Evolutionary conservation across 192 early-diverging fungal species (phyloP), one percentile per base, ranked within the genome.

Genomic region (Rhizoclosmatium globosum): DNA sequence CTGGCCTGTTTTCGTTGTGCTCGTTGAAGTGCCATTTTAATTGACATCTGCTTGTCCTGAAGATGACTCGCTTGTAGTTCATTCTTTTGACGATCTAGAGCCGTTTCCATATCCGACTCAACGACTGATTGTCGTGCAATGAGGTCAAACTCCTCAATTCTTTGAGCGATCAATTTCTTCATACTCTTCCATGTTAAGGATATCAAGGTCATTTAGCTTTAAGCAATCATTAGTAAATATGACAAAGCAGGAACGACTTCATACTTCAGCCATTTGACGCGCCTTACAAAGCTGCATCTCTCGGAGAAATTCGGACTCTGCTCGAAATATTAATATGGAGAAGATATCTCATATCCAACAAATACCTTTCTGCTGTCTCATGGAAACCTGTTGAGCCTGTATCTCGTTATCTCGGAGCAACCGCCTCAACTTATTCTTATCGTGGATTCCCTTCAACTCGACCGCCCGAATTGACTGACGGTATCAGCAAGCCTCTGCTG

Each of bases 361-460:
- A 43, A 39, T 17, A 79, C 77, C 77, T 67, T 79, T 79, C 47
- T 79, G 77, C 44, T 79, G 77, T 21, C 68, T 15, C 77, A 79
- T 79, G 11, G 38, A 42, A 23, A 41, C 58, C 21, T 79, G 61
- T n/a, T 79, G 77, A 7, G 56, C 39, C 45, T 58, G 61, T n/a
- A 79, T 71, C 50, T 79, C 77, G 47, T 73, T 56, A 39, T 79
- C 77, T 31, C 68, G 38, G 41, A 56, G 71, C 68, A 73, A 0
- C 0, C 77, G n/a, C 13, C 77, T n/a, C 38, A 46, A 68, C 21
- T 73, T 7, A 53, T 79, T 71, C 56, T 53, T 56, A 59, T 79
- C 77, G 45, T 71, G 71, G 43, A 79, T 42, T 6, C 31, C 7
- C 53, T 71, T 71, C 44, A 79, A 23, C 45, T 79, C 62, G 58